A percentile compares a stretch with the other conserved stretches of the same genome.
Conservation (phyloP, 73 alveolate genomes). For the Blepharisma japonicum region DNA sequence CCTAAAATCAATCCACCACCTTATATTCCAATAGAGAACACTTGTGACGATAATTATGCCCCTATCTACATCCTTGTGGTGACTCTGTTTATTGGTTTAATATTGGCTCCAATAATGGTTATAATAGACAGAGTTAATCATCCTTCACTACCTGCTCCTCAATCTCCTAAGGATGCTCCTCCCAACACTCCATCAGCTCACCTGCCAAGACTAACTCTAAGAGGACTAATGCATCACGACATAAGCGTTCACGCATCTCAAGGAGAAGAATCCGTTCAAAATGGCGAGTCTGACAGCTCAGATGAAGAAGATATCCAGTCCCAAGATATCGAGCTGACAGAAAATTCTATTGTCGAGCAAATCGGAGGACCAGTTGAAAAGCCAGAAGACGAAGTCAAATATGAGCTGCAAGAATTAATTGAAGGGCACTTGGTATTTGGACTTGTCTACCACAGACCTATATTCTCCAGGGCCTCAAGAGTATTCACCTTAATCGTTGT, state of each 20-base stretch:
- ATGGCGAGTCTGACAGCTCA: neutral
- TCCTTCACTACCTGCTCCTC: too few relatives aligned
- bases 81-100: too few relatives aligned
- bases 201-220: too few relatives aligned
- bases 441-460: neutral
- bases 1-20: too few relatives aligned
- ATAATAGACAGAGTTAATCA: too few relatives aligned
- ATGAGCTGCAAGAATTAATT: neutral
- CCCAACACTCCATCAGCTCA: too few relatives aligned
- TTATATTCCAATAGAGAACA: too few relatives aligned
- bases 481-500: neutral
- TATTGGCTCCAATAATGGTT: too few relatives aligned
- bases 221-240: too few relatives aligned
- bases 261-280: neutral
- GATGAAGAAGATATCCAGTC: neutral
- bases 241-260: neutral
- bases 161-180: too few relatives aligned
- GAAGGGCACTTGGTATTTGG: conserved; percentile 23
- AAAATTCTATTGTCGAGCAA: neutral
- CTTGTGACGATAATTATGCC: too few relatives aligned
- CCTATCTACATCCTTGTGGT: too few relatives aligned
- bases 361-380: neutral
- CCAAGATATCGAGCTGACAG: neutral
- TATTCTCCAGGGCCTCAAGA: neutral
- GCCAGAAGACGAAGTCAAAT: neutral